Percentiles rank a stretch among this genome's conserved stretches.
These are phyloP conservation scores for Talaromyces piceae DNA, from an alignment of 2,329 filamentous ascomycete genomes.

Conservation along the genomic window DNA sequence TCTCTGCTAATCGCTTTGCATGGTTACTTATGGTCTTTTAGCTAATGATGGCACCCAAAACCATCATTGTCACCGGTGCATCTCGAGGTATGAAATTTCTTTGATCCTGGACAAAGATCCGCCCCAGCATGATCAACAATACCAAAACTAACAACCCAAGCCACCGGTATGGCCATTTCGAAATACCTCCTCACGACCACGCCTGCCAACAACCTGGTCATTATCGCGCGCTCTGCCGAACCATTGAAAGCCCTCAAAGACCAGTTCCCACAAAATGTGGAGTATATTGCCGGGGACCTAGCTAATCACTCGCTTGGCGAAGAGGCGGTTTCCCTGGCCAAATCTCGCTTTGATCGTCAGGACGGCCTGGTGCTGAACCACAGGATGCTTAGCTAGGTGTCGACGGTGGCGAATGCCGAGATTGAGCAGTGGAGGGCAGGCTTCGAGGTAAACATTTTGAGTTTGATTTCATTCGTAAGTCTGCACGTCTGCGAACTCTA, in stretches of 20 bases:
- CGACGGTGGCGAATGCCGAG: slow-evolving; percentile 59
- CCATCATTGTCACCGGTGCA: slow-evolving; percentile 63
- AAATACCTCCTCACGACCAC: slow-evolving; percentile 49
- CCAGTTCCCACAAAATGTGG: slow-evolving; percentile 48
- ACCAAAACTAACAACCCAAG: too few species aligned
- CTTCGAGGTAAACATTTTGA: slow-evolving; percentile 85
- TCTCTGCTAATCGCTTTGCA: too few species aligned
- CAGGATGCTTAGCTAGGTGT: slow-evolving; percentile 68
- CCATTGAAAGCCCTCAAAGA: slow-evolving; percentile 48
- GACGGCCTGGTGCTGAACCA: slow-evolving; percentile 88
- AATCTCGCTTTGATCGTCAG: slow-evolving; percentile 57
- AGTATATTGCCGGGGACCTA: slow-evolving; percentile 52
- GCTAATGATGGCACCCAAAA: slow-evolving; percentile 47
- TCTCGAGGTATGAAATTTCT: slow-evolving; percentile 49
- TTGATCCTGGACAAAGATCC: too few species aligned
- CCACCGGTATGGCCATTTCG: slow-evolving; percentile 55
- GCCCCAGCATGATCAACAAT: too few species aligned
- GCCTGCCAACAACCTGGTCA: slow-evolving; percentile 48
- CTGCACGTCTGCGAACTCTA: not conserved
- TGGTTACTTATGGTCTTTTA: too few species aligned
- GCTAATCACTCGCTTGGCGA: slow-evolving; percentile 47
- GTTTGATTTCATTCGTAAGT: slow-evolving; percentile 64
- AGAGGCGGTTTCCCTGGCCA: slow-evolving; percentile 57
- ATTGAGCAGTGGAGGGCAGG: slow-evolving; percentile 64
- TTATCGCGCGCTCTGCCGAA: slow-evolving; percentile 49